Evolutionary conservation across 2,329 filamentous ascomycete species (phyloP), one percentile per base, ranked within the genome.

Genomic region (Sclerotinia minor): DNA sequence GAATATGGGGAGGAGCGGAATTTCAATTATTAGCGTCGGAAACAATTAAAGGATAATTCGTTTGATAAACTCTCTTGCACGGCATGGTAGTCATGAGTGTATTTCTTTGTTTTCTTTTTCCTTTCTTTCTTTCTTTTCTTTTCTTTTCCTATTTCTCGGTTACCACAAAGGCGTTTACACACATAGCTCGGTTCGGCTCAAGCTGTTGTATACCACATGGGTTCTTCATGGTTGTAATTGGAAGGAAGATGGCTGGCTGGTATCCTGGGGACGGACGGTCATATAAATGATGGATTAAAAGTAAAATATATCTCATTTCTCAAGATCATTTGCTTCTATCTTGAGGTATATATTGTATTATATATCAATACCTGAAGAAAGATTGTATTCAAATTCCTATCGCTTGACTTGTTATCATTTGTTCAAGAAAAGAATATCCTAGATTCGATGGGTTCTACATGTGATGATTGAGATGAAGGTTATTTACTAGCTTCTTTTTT

Each of bases 11-110:
- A 41, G 15, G 17, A 64, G 5, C 19, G 47, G n/a, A 58, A 58
- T 38, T 65, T 50, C 55, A 65, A 65, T 65, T 65, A 57, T n/a
- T 24, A 57, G 63, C 50, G 38, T 44, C 50, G 38, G 38, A 41
- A 45, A 29, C 55, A 38, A 65, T 57, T 15, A 57, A 26, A 50
- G 35, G 29, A 60, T 60, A 26, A 60, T 60, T 32, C 35, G 11
- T 24, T 49, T 11, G 29, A 21, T 35, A 54, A 19, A 29, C 21
- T 60, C 29, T 17, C 47, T 49, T n/a, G 21, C 44, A 49, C 24
- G 44, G 26, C 58, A 35, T 60, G 21, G 44, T n/a, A 60, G 44
- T 26, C 11, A 11, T 60, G 19, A 21, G 44, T 60, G 41, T 60
- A 44, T 60, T 49, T 49, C 19, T 49, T 9, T n/a, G 17, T 26